Percentiles rank a stretch among this genome's conserved stretches.
Conservation (phyloP, 257 asterid genomes). For the Leonotis leonurus region DNA sequence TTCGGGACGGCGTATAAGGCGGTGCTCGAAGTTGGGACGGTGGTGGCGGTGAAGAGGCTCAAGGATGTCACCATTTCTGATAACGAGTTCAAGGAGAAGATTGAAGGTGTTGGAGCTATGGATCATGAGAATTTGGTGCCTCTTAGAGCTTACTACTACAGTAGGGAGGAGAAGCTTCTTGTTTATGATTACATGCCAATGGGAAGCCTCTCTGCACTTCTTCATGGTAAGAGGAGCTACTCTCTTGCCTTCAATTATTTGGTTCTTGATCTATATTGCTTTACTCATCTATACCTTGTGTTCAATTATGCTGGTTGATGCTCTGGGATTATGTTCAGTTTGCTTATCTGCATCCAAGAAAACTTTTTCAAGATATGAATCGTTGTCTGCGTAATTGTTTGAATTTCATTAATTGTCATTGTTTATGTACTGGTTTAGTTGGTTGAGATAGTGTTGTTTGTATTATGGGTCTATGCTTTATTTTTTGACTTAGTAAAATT, state of each 20-base stretch:
- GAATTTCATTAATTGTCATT: background rate
- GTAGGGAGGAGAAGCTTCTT: slow-evolving; percentile 84
- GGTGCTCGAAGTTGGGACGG: slow-evolving; percentile 67
- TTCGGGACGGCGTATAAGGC: slow-evolving; percentile 82
- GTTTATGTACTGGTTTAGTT: background rate
- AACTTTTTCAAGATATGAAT: background rate
- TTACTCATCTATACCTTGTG: background rate
- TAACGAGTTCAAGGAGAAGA: slow-evolving; percentile 61
- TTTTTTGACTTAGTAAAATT: background rate
- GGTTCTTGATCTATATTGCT: background rate
- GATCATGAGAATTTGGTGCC: slow-evolving; percentile 78
- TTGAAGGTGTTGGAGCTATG: slow-evolving; percentile 66
- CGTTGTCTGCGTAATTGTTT: background rate
- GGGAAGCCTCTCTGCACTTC: slow-evolving; percentile 89
- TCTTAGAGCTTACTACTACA: slow-evolving; percentile 70
- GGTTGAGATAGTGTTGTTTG: background rate
- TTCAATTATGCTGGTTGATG: background rate
- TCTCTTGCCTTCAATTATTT: background rate
- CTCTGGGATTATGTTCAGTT: background rate
- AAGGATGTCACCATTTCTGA: slow-evolving; percentile 61
- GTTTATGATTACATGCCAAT: slow-evolving; percentile 81
- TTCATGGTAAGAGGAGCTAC: slow-evolving; percentile 52
- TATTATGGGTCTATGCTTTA: background rate
- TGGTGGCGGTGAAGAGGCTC: slow-evolving; percentile 82
- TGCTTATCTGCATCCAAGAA: background rate